Evolutionary conservation across 805 yeast species (phyloP), one percentile per base, ranked within the genome.

Genomic region (Saccharomyces kudriavzevii): DNA sequence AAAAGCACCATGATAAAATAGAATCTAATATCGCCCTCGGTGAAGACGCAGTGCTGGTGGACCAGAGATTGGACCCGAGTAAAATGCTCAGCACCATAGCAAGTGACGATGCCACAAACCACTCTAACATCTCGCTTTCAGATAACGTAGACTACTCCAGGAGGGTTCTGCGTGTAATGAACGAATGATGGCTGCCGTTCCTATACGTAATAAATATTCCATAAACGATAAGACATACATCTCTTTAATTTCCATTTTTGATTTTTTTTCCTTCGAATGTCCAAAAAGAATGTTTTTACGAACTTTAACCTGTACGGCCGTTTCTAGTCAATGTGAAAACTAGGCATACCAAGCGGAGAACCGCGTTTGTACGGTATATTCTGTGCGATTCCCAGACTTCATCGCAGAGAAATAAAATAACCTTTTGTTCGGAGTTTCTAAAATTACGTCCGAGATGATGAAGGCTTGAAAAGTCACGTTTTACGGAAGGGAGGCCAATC

Each of bases 81-180:
- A 60, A 55, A 28, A 51, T 63, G 55, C 52, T 59, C 5, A 54
- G 51, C 5, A 51, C 52, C 20, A 46, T 55, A 4, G 54, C 51
- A 25, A 47, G 49, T 13, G 43, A 35, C 22, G 43, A 35, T 20
- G 43, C 43, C 9, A 35, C 43, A 35, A 35, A 40, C 26, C 48
- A 48, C 27, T 60, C 65, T 10, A 56, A 54, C 25, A 52, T 64
- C 29, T 73, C 79, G 22, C 60, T 78, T 45, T 74, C 72, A n/a
- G 83, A 78, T 61, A 76, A 77, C 54, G 65, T 72, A 24, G 82
- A 78, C 58, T 78, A 78, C 59, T 70, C 77, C 14, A 67, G 82
- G 54, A 73, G 73, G 57, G 78, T 78, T n/a, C 63, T 77, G 45
- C 64, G 73, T 52, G 76, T 78, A 10, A 67, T 73, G 17, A 77